phyloP scores from a whole-genome alignment of 2,329 filamentous ascomycete species.

The Ophiosphaerella korrae region DNA sequence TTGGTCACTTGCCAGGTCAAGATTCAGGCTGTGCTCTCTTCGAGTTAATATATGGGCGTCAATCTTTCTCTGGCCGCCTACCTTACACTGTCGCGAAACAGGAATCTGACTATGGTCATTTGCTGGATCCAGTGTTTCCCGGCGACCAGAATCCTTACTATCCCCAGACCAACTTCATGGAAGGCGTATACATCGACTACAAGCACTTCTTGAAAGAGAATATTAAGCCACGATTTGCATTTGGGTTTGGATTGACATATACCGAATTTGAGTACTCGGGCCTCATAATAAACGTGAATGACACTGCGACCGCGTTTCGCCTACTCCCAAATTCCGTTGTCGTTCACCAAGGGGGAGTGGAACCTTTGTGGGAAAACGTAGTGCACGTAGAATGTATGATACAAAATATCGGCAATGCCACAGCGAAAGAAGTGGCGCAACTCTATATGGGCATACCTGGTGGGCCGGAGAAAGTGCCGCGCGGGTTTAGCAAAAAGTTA shows the following conservation, averaged over 20 bases:
- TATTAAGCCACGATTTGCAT: slow-evolving; percentile 73
- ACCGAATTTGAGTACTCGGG: slow-evolving; percentile 69
- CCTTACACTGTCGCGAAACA: slow-evolving; percentile 78
- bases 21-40: slow-evolving; percentile 77
- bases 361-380: slow-evolving; percentile 66
- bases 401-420: slow-evolving; percentile 67
- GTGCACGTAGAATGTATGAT: slow-evolving; percentile 68
- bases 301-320: slow-evolving; percentile 57
- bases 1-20: slow-evolving; percentile 78
- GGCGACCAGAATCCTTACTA: neutral
- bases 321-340: slow-evolving; percentile 50
- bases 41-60: slow-evolving; percentile 77
- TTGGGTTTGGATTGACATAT: slow-evolving; percentile 75
- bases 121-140: neutral
- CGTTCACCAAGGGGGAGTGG: slow-evolving; percentile 24
- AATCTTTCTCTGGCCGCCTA: slow-evolving; percentile 73
- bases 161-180: slow-evolving; percentile 63
- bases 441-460: slow-evolving; percentile 66
- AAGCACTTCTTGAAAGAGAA: slow-evolving; percentile 69
- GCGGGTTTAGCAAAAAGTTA: slow-evolving; percentile 76
- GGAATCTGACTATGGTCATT: slow-evolving; percentile 66
- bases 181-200: slow-evolving; percentile 81
- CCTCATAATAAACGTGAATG: slow-evolving; percentile 60
- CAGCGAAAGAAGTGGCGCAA: slow-evolving; percentile 74
- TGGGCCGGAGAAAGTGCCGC: slow-evolving; percentile 66